These are phyloP conservation scores for Lichtheimia hyalospora DNA, from an alignment of 371 early-diverging fungal species.

Conservation along the genomic window DNA sequence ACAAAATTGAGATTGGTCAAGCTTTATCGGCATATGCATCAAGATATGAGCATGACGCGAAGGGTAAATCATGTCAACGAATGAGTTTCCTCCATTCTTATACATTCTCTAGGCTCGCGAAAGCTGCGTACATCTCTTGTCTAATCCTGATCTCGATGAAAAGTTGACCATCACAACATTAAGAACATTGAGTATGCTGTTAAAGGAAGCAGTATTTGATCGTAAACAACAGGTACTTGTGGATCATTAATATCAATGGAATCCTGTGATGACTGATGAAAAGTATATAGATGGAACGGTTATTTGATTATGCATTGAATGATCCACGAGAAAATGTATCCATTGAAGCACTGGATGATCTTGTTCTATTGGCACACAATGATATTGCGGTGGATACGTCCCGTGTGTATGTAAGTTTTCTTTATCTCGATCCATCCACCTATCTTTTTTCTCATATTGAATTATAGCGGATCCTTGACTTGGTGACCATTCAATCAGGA, in stretches of 20 bases:
- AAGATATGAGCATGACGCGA: conserved; percentile 54
- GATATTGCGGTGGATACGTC: conserved; percentile 32
- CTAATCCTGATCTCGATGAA: conserved; percentile 36
- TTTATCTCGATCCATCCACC: neutral
- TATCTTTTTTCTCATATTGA: too few relatives aligned
- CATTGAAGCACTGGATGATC: conserved; percentile 28
- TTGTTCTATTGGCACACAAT: conserved; percentile 27
- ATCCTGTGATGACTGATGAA: neutral
- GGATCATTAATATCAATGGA: neutral
- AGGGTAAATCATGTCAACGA: conserved; percentile 19
- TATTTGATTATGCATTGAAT: conserved; percentile 31
- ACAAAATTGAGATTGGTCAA: conserved; percentile 45
- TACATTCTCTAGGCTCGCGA: conserved; percentile 35
- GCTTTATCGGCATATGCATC: conserved; percentile 62
- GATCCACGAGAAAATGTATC: conserved; percentile 32
- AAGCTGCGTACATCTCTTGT: conserved; percentile 43
- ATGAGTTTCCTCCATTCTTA: neutral
- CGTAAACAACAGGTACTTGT: conserved; percentile 44
- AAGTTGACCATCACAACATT: conserved; percentile 41
- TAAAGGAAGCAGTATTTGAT: conserved; percentile 51
- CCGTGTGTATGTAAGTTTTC: conserved; percentile 27
- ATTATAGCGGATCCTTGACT: neutral
- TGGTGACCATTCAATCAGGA: neutral
- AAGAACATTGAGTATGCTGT: conserved; percentile 45
- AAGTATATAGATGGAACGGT: neutral